A percentile compares a stretch with the other conserved stretches of the same genome.
Evolutionary conservation across 2,329 filamentous ascomycete species (phyloP).

Genomic region (Diatrype stigma): DNA sequence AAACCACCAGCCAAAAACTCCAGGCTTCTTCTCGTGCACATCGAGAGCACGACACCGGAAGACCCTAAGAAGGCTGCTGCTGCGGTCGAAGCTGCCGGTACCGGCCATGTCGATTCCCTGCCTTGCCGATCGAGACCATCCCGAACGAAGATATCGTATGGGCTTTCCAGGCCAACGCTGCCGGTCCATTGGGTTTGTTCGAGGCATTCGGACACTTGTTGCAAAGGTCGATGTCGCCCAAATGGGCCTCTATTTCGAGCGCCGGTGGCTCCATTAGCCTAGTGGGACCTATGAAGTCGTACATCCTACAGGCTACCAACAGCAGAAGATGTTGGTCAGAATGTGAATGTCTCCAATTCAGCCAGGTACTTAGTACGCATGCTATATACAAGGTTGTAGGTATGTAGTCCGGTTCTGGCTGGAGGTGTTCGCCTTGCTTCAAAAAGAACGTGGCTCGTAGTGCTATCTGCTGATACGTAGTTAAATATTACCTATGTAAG

Average conservation of each 20-base stretch:
- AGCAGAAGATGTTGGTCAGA: too few relatives aligned
- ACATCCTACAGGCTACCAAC: too few relatives aligned
- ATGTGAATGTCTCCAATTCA: too few relatives aligned
- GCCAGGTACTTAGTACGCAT: too few relatives aligned
- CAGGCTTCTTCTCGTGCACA: conserved; percentile 1
- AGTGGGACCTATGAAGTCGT: not conserved
- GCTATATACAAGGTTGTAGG: too few relatives aligned
- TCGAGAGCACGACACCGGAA: not conserved
- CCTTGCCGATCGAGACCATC: not conserved
- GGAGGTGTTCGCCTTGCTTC: too few relatives aligned
- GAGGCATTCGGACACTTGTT: not conserved
- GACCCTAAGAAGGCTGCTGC: conserved; percentile 1
- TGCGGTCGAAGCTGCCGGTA: not conserved
- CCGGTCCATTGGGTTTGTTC: not conserved
- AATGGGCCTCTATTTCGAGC: conserved; percentile 7
- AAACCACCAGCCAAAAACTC: not conserved
- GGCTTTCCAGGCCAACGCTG: not conserved
- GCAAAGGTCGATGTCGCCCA: conserved; percentile 1
- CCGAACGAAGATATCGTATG: not conserved
- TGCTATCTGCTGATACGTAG: too few relatives aligned
- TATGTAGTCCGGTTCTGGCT: too few relatives aligned
- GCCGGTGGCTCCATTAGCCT: conserved; percentile 1
- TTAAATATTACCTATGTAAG: too few relatives aligned
- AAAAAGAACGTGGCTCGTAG: too few relatives aligned
- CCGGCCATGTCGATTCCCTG: not conserved